Evolutionary conservation across 768 basidiomycete species (phyloP), one percentile per base, ranked within the genome.

Genomic region (Termitomyces bulborhizus): DNA sequence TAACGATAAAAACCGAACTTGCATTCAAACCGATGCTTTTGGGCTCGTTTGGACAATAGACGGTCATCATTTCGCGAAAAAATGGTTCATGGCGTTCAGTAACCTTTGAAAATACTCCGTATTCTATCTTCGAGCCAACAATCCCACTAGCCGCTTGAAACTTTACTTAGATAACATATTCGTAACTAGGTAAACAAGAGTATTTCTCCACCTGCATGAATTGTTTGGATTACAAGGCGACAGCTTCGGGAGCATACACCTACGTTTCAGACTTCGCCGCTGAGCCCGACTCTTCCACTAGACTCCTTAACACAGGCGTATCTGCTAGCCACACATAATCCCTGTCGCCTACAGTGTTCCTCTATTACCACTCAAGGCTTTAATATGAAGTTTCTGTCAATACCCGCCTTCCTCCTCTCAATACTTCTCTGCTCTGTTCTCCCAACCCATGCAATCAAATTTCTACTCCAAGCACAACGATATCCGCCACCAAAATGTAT

Each of bases 401-500:
- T 68, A 56, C 61, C 67, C 36, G 50, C 71, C 37, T 57, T 75
- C 15, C 62, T 73, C 39, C 59, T 66, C 16, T 60, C 64, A 16
- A 62, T 67, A 4, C 49, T 65, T 4, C 62, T 76, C 12, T 65
- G 73, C 44, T 60, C 66, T 4, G 60, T 64, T 13, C 60, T 66
- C 3, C 63, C 68, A 15, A 64, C 64, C 15, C 48, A 61, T 39
- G 91, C 90, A 48, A 90, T 99, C 73, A 98, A 98, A 72, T 97
- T 98, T 70, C 68, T 78, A 37, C 75, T 97, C 24, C 81, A 72
- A 32, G 84, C 93, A 0, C 79, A 78, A 58, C 82, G 84, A 57
- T 82, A 86, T 61, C 94, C 96, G 0, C 72, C 77, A 27, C 65
- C 80, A 60, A 94, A 93, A 71, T 98, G 96, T 71, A 86, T 98